Base-by-base conservation (phyloP, 768 basidiomycete species). In the Boletus pseudo-olivaceus region DNA sequence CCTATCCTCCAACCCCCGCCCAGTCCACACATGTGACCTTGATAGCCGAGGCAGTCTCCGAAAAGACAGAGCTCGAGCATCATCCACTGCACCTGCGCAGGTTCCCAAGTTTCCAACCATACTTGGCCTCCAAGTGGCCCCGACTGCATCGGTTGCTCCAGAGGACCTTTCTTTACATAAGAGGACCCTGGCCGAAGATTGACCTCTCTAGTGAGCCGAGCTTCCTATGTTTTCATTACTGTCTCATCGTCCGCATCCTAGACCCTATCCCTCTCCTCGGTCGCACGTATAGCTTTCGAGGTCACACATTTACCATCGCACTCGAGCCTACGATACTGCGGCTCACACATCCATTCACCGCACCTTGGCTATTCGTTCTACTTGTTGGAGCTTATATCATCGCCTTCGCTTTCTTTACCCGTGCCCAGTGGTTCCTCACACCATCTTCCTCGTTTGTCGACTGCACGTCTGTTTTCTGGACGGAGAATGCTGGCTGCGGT, bases 381-480 rank as follows among this genome's bases (percentile, higher is more conserved):
- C 73, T 90, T 15, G 78, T 65, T 27, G 75, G 73, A 26, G 83
- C 74, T 3, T 93, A 89, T 67, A 84, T 93, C 57, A 76, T 90
- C 47, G 80, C 78, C 30, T 76, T 93, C 26, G 79, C 87, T 0
- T 90, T 93, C 72, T 80, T 92, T 57, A 72, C 82, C 11, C 79
- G 88, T 17, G 78, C 84, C 9, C 86, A 90, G 57, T 90, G 82
- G 51, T 93, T 85, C 69, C 72, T 83, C 35, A 86, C 82, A 3
- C 85, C 86, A 3, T 65, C 83, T 14, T 79, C 78, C 38, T 79
- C 84, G 2, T 87, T 83, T 62, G 76, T 86, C 48, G 79, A 74
- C 35, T 90, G 88, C 63, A 87, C 86, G 7, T 77, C 84, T 7
- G 79, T 84, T 2, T 90, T 83, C 64, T 93, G 89, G 88, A 57